Percentiles rank a stretch among this genome's conserved stretches.
Evolutionary conservation across 163 green algal species (phyloP).

Genomic region (Chlorella variabilis): DNA sequence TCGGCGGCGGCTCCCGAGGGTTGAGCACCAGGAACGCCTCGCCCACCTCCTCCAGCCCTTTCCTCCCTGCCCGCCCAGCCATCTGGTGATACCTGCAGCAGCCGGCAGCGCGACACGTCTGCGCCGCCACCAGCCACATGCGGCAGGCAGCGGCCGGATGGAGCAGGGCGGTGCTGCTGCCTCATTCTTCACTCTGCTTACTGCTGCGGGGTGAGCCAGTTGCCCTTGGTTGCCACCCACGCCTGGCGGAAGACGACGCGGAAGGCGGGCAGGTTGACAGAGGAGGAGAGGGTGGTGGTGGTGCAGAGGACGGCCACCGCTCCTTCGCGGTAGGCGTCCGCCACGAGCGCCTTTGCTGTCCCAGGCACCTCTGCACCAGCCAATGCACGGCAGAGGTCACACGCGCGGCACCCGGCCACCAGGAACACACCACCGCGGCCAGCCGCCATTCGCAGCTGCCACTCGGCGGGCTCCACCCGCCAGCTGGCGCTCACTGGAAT

Average conservation of each 20-base stretch:
- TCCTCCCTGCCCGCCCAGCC: slow-evolving; percentile 66
- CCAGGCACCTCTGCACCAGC: slow-evolving; percentile 63
- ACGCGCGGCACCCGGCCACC: too few species aligned
- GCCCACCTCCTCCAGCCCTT: slow-evolving; percentile 53
- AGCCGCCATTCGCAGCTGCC: too few species aligned
- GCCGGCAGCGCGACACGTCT: too few species aligned
- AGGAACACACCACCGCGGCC: too few species aligned
- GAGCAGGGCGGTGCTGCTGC: too few species aligned
- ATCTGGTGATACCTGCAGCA: slow-evolving; percentile 66
- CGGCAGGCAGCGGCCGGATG: too few species aligned
- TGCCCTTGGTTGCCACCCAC: not conserved
- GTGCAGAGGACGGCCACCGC: slow-evolving; percentile 66
- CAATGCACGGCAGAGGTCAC: too few species aligned
- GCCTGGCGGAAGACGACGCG: slow-evolving; percentile 76
- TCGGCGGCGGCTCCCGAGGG: not conserved
- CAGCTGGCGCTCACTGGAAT: too few species aligned
- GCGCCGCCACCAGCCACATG: too few species aligned
- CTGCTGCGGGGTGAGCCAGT: slow-evolving; percentile 43
- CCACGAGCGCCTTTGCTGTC: slow-evolving; percentile 73
- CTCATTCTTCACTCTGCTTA: too few species aligned
- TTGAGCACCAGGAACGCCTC: slow-evolving; percentile 67
- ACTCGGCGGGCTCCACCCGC: too few species aligned
- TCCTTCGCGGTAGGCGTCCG: slow-evolving; percentile 68
- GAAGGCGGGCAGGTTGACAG: slow-evolving; percentile 86
- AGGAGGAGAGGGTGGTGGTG: slow-evolving; percentile 85